Evolutionary conservation across 345 rosid genomes (phyloP), one percentile per base, ranked within the genome.

Genomic region (Clarkia xantiana): DNA sequence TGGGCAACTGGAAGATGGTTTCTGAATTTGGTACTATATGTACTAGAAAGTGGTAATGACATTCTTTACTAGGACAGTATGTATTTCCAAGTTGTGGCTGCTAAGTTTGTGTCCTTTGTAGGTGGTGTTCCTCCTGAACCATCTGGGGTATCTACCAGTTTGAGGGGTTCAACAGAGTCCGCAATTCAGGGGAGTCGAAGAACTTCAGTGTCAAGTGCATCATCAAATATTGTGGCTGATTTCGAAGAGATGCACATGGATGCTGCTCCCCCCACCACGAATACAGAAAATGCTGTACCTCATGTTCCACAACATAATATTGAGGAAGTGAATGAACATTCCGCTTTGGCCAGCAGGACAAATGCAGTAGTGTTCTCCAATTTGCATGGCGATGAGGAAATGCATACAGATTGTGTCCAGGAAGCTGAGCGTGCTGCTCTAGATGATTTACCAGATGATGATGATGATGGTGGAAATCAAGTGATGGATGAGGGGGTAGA

Each of bases 391-490:
- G 55, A 18, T 15, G 45, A 2, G 14, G 60, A 54, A 20, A 48
- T 36, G 20, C 16, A 55, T 43, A 41, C 14, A 15, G 65, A 38
- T 18, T 14, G 4, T 36, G 47, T 17, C 9, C 10, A 40, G 38
- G 55, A 56, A 54, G 51, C 51, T 45, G 48, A 62, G 18, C 52
- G 42, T 43, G 53, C 67, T 65, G 72, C 75, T 65, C 64, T 63
- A 54, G 66, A 38, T 18, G 60, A 67, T 64, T 47, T 62, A 47
- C 49, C 66, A 49, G 68, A 65, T 64, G 66, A 67, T 18, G 78
- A 71, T 51, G 71, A 69, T 64, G 66, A 67, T 18, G 78, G 70
- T 53, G 72, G 68, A 49, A 40, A 60, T 34, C 45, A 49, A 54
- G 61, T 68, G 67, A 71, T 69, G 52, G 73, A 77, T 43, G 76